Evolutionary conservation across 495 filamentous ascomycete genomes (phyloP).

Genomic region (Podospora sp.): DNA sequence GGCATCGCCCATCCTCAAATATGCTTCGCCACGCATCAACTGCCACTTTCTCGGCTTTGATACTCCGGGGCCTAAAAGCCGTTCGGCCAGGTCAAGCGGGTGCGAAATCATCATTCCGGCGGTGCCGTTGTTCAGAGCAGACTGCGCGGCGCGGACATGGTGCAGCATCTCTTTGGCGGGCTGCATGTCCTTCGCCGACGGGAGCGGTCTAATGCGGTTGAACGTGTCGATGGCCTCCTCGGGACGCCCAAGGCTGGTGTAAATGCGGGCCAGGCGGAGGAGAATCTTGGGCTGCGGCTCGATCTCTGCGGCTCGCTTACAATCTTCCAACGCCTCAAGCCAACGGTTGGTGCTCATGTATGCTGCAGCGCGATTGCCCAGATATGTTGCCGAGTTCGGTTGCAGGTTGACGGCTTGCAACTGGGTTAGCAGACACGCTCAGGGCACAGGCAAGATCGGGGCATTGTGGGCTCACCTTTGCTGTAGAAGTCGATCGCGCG

Average conservation of each 20-base stretch:
- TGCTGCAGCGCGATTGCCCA: slow-evolving; percentile 93
- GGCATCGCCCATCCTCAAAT: slow-evolving; percentile 86
- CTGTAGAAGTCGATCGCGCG: slow-evolving; percentile 90
- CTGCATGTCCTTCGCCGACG: slow-evolving; percentile 78
- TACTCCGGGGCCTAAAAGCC: slow-evolving; percentile 70
- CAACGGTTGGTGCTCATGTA: slow-evolving; percentile 83
- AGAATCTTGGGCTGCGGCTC: slow-evolving; percentile 85
- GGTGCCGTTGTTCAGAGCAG: slow-evolving; percentile 69
- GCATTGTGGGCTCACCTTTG: slow-evolving; percentile 63
- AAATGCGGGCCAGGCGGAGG: slow-evolving; percentile 83
- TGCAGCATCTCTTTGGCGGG: slow-evolving; percentile 80
- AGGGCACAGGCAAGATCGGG: not conserved
- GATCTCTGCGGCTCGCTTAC: slow-evolving; percentile 73
- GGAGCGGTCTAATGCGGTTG: slow-evolving; percentile 69
- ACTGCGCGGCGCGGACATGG: slow-evolving; percentile 79
- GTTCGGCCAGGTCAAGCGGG: slow-evolving; percentile 86
- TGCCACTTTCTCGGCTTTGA: slow-evolving; percentile 88
- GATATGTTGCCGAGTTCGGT: slow-evolving; percentile 80
- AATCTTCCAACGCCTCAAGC: slow-evolving; percentile 80
- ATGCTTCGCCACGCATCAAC: slow-evolving; percentile 89
- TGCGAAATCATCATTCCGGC: slow-evolving; percentile 88
- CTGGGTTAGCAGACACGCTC: slow-evolving; percentile 22
- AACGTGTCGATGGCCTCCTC: slow-evolving; percentile 84
- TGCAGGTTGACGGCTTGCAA: slow-evolving; percentile 75
- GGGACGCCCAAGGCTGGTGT: slow-evolving; percentile 81